Conservation (phyloP, 2,329 filamentous ascomycete genomes). For the Fusarium sp. region DNA sequence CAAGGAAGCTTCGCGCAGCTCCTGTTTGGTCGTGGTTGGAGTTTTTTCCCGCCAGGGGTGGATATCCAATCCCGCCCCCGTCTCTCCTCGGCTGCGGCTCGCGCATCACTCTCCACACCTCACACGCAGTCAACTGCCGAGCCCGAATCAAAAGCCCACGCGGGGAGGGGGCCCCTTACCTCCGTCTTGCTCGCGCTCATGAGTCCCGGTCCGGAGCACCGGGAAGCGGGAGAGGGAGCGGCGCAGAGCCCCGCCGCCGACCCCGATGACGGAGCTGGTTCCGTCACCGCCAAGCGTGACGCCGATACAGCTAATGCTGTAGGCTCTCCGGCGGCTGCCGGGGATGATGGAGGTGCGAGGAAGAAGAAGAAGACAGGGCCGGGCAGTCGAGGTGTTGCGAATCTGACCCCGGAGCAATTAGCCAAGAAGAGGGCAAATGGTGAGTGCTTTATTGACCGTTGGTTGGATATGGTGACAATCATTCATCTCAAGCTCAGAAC, state of each 20-base stretch:
- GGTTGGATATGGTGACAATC: not conserved
- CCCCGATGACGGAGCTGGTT: slow-evolving; percentile 18
- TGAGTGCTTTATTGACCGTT: slow-evolving; percentile 51
- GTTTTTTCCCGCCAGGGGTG: slow-evolving; percentile 7
- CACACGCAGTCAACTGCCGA: slow-evolving; percentile 21
- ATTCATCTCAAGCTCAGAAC: not conserved
- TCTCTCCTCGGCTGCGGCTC: slow-evolving; percentile 3
- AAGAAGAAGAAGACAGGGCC: slow-evolving; percentile 65
- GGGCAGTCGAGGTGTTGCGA: slow-evolving; percentile 68
- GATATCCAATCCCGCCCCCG: slow-evolving; percentile 35
- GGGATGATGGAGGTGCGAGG: slow-evolving; percentile 38
- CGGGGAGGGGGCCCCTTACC: slow-evolving; percentile 14
- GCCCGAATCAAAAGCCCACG: slow-evolving; percentile 28
- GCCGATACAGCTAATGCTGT: slow-evolving; percentile 34
- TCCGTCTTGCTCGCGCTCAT: slow-evolving; percentile 23
- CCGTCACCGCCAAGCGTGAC: slow-evolving; percentile 44
- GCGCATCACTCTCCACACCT: slow-evolving; percentile 21
- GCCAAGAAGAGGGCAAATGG: slow-evolving; percentile 76
- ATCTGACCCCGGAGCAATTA: slow-evolving; percentile 81
- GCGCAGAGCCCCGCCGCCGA: slow-evolving; percentile 38
- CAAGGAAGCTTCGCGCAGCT: not conserved
- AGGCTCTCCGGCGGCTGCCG: slow-evolving; percentile 34
- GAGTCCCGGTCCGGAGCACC: slow-evolving; percentile 44
- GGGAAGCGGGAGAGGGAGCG: slow-evolving; percentile 24
- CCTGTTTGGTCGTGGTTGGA: not conserved